Conservation (phyloP, 2,329 filamentous ascomycete genomes). For the Trichophyton verrucosum region DNA sequence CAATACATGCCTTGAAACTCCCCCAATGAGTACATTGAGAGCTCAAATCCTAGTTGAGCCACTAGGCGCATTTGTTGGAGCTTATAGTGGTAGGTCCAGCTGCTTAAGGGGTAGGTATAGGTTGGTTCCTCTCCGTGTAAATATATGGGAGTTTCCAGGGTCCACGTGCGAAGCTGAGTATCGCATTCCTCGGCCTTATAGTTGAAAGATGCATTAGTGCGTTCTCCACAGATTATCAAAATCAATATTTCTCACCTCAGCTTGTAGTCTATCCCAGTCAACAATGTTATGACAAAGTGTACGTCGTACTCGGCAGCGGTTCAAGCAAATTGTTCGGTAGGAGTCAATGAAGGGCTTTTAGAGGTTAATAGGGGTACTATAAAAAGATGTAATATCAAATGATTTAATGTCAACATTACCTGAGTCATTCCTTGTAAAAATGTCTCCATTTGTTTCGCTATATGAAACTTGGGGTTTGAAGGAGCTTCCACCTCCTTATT, state of each 20-base stretch:
- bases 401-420: conserved; percentile 18
- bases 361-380: conserved; percentile 10
- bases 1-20: conserved; percentile 85
- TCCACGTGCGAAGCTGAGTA: conserved; percentile 49
- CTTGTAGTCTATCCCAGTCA: conserved; percentile 74
- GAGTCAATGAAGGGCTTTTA: conserved; percentile 66
- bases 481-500: conserved; percentile 68
- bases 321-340: conserved; percentile 75
- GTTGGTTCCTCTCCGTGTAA: conserved; percentile 42
- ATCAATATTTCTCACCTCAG: conserved; percentile 43
- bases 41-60: conserved; percentile 84
- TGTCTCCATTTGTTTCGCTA: conserved; percentile 60
- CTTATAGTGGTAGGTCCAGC: conserved; percentile 85
- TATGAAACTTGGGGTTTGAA: conserved; percentile 59
- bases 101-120: conserved; percentile 62
- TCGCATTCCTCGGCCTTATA: conserved; percentile 55
- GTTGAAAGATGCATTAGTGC: not conserved
- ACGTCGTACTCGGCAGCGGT: conserved; percentile 76
- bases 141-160: conserved; percentile 49
- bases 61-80: conserved; percentile 78
- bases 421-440: conserved; percentile 45
- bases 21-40: conserved; percentile 75
- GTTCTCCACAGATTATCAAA: not conserved
- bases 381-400: not conserved
- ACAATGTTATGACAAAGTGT: conserved; percentile 73